These are phyloP conservation scores for Mycena olivaceomarginata DNA, from an alignment of 768 basidiomycete species.

Conservation along the genomic window DNA sequence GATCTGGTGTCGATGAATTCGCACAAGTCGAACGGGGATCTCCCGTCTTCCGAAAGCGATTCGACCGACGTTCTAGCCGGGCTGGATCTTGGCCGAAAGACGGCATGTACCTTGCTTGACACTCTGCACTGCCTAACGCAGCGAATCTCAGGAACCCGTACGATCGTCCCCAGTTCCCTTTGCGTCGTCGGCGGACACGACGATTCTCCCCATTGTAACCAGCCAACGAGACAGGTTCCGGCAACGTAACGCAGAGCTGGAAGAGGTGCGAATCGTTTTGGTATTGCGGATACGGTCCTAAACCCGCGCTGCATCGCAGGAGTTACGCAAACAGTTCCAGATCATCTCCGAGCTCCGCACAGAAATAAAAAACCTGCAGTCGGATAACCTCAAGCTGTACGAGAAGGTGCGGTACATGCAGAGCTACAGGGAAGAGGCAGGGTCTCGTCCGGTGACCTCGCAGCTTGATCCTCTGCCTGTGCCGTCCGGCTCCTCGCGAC, in stretches of 20 bases:
- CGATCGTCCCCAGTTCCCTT: conserved; percentile 83
- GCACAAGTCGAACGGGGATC: conserved; percentile 63
- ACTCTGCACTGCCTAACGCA: conserved; percentile 23
- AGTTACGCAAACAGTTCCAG: conserved; percentile 96
- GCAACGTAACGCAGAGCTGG: conserved; percentile 96
- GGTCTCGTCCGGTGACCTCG: conserved; percentile 71
- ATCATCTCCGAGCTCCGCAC: conserved; percentile 94
- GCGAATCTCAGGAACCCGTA: conserved; percentile 55
- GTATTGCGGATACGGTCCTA: not conserved
- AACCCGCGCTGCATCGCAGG: conserved; percentile 64
- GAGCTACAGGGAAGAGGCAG: conserved; percentile 89
- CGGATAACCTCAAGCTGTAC: conserved; percentile 97
- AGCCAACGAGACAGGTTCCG: conserved; percentile 98
- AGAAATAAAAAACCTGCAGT: conserved; percentile 94
- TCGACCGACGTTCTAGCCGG: conserved; percentile 80
- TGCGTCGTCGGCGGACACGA: conserved; percentile 87
- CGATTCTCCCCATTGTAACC: conserved; percentile 98
- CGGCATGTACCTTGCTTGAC: conserved; percentile 55
- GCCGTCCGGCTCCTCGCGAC: conserved; percentile 56
- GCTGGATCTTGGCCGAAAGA: conserved; percentile 81
- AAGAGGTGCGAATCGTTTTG: conserved; percentile 78
- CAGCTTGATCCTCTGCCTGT: conserved; percentile 83
- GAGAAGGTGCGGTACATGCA: conserved; percentile 99
- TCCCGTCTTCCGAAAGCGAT: conserved; percentile 53
- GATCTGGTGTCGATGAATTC: conserved; percentile 91